A percentile compares a stretch with the other conserved stretches of the same genome.
Evolutionary conservation across 2,329 filamentous ascomycete genomes (phyloP).

Genomic region (Aspergillus udagawae): DNA sequence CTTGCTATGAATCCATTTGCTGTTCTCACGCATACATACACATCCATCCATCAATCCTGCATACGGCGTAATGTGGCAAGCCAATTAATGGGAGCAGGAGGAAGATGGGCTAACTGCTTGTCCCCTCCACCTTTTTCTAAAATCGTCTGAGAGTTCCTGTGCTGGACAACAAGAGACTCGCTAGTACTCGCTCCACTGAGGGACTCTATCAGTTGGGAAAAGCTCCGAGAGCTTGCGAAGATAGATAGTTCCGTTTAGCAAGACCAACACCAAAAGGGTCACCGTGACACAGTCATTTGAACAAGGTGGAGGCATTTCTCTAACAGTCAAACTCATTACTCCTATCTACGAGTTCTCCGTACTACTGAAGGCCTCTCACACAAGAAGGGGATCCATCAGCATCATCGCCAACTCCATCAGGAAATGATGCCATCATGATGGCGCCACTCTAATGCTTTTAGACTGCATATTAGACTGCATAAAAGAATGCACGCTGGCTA

Average conservation of each 20-base stretch:
- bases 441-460: background rate
- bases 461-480: background rate
- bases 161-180: background rate
- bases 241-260: background rate
- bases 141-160: background rate
- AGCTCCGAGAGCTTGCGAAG: background rate
- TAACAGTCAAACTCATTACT: background rate
- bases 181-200: background rate
- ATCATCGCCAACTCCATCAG: background rate
- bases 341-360: background rate
- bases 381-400: background rate
- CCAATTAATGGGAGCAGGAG: background rate
- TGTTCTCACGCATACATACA: background rate
- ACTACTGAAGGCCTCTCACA: background rate
- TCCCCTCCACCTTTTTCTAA: background rate
- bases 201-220: background rate
- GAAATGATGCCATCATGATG: background rate
- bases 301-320: background rate
- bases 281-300: background rate
- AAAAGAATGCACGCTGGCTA: background rate
- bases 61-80: background rate
- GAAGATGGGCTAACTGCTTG: background rate
- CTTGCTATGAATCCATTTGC: background rate
- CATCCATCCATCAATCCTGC: background rate
- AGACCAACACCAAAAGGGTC: background rate